Percentiles rank a stretch among this genome's conserved stretches.
These are phyloP conservation scores for Nothophytophthora sp. DNA, from an alignment of 352 stramenopile species.

Conservation along the genomic window DNA sequence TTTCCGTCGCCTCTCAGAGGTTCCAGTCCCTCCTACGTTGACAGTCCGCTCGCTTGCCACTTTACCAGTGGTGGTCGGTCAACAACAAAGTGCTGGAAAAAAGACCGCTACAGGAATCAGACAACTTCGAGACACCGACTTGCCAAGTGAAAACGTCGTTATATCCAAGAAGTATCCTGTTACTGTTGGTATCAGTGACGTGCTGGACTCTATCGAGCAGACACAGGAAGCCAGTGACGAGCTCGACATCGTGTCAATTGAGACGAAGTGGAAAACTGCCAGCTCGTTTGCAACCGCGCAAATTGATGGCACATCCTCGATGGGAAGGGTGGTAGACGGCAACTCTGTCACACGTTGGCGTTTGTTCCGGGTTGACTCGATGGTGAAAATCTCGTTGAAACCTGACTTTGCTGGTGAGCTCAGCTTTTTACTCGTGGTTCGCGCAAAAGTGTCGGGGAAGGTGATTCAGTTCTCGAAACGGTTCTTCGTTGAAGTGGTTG, in stretches of 20 bases:
- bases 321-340: background rate
- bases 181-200: slow-evolving; percentile 12
- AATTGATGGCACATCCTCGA: slow-evolving; percentile 17
- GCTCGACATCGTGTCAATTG: slow-evolving; percentile 18
- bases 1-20: slow-evolving; percentile 12
- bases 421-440: slow-evolving; percentile 11
- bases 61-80: background rate
- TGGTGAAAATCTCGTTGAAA: slow-evolving; percentile 8
- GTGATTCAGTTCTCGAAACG: slow-evolving; percentile 7
- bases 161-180: slow-evolving; percentile 2
- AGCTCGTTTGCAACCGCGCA: slow-evolving; percentile 11
- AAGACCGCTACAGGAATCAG: background rate
- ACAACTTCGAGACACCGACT: background rate
- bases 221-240: background rate
- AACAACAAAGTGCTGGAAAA: background rate
- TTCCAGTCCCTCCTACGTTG: background rate
- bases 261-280: slow-evolving; percentile 8
- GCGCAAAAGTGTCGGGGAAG: slow-evolving; percentile 1
- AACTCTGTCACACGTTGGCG: slow-evolving; percentile 20
- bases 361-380: slow-evolving; percentile 11
- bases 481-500: background rate
- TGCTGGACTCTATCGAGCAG: slow-evolving; percentile 16
- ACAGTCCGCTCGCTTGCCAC: background rate
- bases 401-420: slow-evolving; percentile 8
- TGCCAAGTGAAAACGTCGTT: background rate